These are phyloP conservation scores for Arthromyces matolae DNA, from an alignment of 768 basidiomycete species.

Conservation along the genomic window DNA sequence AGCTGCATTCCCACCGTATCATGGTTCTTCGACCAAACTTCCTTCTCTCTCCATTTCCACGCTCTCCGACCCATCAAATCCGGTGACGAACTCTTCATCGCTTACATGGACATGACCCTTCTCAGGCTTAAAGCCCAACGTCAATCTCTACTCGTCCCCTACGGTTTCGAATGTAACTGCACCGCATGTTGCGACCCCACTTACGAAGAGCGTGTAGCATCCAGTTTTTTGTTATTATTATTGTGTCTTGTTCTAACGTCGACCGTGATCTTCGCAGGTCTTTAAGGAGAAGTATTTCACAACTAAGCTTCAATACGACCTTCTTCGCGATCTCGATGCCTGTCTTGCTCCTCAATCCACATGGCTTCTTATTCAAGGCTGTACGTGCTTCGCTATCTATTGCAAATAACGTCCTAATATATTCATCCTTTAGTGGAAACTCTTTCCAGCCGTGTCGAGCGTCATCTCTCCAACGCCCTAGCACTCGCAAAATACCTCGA, in stretches of 20 bases:
- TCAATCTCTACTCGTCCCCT: background rate
- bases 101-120: background rate
- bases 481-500: constrained; percentile 24
- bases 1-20: background rate
- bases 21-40: background rate
- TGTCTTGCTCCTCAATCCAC: constrained; percentile 53
- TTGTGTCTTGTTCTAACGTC: no score
- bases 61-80: constrained; percentile 4
- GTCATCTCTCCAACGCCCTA: constrained; percentile 56
- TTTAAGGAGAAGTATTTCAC: constrained; percentile 16
- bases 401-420: background rate
- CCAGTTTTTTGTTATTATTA: no score
- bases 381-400: background rate
- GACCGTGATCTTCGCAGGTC: no score
- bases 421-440: constrained; percentile 40
- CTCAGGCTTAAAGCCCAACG: constrained; percentile 1
- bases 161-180: constrained; percentile 5
- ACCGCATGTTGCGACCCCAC: background rate
- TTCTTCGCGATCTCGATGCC: constrained; percentile 52
- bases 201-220: background rate
- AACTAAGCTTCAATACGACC: constrained; percentile 37
- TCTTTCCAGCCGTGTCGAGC: constrained; percentile 53
- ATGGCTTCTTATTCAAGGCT: constrained; percentile 53
- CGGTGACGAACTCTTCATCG: constrained; percentile 1
- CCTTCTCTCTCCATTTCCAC: background rate